Evolutionary conservation across 176 grass and related monocot species (phyloP), one percentile per base, ranked within the genome.

Genomic region (Ananas comosus): DNA sequence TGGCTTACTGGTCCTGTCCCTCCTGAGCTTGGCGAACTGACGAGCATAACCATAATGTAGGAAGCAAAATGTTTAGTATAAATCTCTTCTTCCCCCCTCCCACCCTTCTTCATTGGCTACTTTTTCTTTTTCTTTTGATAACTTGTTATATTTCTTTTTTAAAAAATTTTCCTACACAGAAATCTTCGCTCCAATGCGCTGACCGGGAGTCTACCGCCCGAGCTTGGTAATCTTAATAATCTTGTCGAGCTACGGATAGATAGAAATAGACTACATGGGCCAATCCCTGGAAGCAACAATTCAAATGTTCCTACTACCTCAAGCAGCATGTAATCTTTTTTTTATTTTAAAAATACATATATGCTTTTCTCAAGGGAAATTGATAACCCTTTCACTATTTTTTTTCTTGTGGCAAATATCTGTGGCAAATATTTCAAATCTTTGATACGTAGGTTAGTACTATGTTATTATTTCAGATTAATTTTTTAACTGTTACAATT

Each of bases 131-230:
- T 23, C 10, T 11, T 2, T 0, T 65, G 16, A 22, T 17, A 58
- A 4, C 27, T 5, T 80, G 48, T 33, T 66, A 16, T 68, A 71
- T 16, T 18, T 33, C 7, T 59, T 1, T 25, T 75, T 64, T 49
- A 23, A 23, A 23, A 23, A 23, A 23, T 23, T 19, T 64, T 83
- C 58, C 51, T 12, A 48, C 1, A 42, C 65, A 99, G 94, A 86
- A 78, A 99, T 74, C 78, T 99, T 0, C 94, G 80, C 78, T 93
- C 84, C 49, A 99, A 99, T 72, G 94, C 82, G 50, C 77, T 99
- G 70, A 88, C 77, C 3, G 94, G 94, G 48, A 84, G 53, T 52
- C 90, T 99, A 86, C 94, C 94, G 0, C 49, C 78, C 0, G 81
- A 91, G 77, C 68, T 99, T 64, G 86, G 87, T 27, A 88, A 84